Percentiles rank a stretch among this genome's conserved stretches.
These are phyloP conservation scores for Phaseolus lunatus DNA, from an alignment of 306 rosid genomes.

Conservation along the genomic window DNA sequence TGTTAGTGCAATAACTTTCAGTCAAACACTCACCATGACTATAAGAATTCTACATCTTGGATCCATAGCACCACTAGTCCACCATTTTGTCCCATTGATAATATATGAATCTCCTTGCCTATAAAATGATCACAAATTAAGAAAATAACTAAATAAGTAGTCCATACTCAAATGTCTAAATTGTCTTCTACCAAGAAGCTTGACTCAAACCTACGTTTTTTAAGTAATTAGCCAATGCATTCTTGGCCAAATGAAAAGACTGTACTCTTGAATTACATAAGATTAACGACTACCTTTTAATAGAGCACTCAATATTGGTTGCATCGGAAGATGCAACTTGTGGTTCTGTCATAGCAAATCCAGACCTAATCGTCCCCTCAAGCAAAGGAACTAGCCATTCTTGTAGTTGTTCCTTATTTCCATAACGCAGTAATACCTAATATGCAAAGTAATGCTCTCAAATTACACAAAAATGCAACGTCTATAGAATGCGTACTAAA, in stretches of 20 bases:
- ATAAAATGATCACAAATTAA: constrained; percentile 31
- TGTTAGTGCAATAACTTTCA: constrained; percentile 22
- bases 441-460: constrained; percentile 38
- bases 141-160: constrained; percentile 23
- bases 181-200: constrained; percentile 33
- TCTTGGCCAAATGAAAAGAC: constrained; percentile 21
- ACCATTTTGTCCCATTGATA: constrained; percentile 94
- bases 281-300: constrained; percentile 64
- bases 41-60: constrained; percentile 91
- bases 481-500: not conserved
- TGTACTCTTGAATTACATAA: constrained; percentile 4
- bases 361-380: constrained; percentile 90
- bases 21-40: constrained; percentile 80
- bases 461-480: constrained; percentile 35
- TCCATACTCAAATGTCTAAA: not conserved
- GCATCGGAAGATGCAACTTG: constrained; percentile 95
- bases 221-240: not conserved
- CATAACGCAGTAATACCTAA: constrained; percentile 92
- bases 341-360: constrained; percentile 98
- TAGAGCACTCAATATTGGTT: constrained; percentile 89
- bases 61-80: constrained; percentile 99
- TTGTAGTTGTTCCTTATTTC: constrained; percentile 75
- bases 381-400: constrained; percentile 97
- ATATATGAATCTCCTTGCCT: constrained; percentile 86
- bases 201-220: constrained; percentile 27